phyloP scores from a whole-genome alignment of 106 monocot species.

The Narthecium ossifragum region DNA sequence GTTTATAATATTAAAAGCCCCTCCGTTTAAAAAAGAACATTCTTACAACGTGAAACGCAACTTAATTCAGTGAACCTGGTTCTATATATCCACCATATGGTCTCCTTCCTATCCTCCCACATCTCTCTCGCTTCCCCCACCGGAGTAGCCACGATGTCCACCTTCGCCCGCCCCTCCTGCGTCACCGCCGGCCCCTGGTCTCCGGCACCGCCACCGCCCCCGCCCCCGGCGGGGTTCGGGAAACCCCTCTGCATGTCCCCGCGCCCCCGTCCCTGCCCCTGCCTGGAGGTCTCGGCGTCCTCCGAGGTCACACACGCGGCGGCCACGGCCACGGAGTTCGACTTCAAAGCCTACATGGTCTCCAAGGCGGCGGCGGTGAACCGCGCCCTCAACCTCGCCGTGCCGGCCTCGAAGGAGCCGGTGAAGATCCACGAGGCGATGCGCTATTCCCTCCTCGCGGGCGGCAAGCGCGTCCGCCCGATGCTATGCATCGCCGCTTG shows the following conservation, averaged over 20 bases:
- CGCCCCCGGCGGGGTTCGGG: too few relatives aligned
- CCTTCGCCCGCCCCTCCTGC: neutral
- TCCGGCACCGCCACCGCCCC: too few relatives aligned
- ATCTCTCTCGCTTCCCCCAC: too few relatives aligned
- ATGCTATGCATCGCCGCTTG: constrained; percentile 51
- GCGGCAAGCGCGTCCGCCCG: constrained; percentile 68
- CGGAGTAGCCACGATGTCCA: neutral
- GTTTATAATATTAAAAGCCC: too few relatives aligned
- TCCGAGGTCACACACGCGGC: too few relatives aligned
- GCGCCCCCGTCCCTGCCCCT: constrained; percentile 1
- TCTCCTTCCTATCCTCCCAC: too few relatives aligned
- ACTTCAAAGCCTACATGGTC: constrained; percentile 50
- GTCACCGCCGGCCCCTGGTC: neutral
- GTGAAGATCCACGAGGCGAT: constrained; percentile 53
- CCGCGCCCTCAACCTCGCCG: constrained; percentile 33
- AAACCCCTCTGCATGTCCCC: neutral
- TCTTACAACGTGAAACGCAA: too few relatives aligned
- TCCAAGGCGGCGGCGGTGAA: constrained; percentile 36
- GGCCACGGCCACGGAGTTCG: constrained; percentile 16
- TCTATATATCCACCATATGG: too few relatives aligned
- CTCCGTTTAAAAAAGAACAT: too few relatives aligned
- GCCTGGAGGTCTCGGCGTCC: neutral
- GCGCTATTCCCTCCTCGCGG: constrained; percentile 65
- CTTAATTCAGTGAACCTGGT: too few relatives aligned
- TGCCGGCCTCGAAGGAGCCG: constrained; percentile 20